Evolutionary conservation across 2,329 filamentous ascomycete genomes (phyloP).

Genomic region (Ilyonectria robusta): DNA sequence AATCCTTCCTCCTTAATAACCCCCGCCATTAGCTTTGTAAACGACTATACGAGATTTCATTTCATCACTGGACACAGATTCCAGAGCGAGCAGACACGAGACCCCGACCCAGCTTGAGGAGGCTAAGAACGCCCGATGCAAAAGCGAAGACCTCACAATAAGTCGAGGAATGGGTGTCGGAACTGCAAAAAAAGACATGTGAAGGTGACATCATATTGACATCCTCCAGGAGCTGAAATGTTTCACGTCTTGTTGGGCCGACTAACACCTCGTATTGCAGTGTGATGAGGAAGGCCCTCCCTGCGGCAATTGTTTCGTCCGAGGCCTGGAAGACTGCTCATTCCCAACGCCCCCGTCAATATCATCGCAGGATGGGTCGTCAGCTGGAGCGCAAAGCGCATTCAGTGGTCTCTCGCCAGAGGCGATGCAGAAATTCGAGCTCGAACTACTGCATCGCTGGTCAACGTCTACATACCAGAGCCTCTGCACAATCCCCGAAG

Average conservation of each 20-base stretch:
- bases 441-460: constrained; percentile 68
- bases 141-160: constrained; percentile 44
- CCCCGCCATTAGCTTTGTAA: neutral
- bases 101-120: neutral
- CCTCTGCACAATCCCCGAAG: constrained; percentile 55
- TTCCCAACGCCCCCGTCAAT: constrained; percentile 22
- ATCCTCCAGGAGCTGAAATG: neutral
- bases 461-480: constrained; percentile 60
- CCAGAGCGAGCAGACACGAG: neutral
- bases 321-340: constrained; percentile 42
- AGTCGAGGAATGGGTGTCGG: constrained; percentile 44
- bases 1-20: neutral
- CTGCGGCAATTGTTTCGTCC: constrained; percentile 52
- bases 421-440: constrained; percentile 53
- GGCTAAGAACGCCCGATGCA: constrained; percentile 22
- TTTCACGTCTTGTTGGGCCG: neutral
- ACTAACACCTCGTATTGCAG: constrained; percentile 32
- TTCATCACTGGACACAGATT: neutral
- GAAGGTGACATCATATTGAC: constrained; percentile 31
- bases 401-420: constrained; percentile 31
- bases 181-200: constrained; percentile 47
- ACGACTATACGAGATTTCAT: neutral
- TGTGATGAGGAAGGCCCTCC: constrained; percentile 56
- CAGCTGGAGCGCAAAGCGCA: constrained; percentile 17
- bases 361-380: constrained; percentile 8